Conservation (phyloP, 2,329 filamentous ascomycete species). For the Talaromyces amestolkiae region DNA sequence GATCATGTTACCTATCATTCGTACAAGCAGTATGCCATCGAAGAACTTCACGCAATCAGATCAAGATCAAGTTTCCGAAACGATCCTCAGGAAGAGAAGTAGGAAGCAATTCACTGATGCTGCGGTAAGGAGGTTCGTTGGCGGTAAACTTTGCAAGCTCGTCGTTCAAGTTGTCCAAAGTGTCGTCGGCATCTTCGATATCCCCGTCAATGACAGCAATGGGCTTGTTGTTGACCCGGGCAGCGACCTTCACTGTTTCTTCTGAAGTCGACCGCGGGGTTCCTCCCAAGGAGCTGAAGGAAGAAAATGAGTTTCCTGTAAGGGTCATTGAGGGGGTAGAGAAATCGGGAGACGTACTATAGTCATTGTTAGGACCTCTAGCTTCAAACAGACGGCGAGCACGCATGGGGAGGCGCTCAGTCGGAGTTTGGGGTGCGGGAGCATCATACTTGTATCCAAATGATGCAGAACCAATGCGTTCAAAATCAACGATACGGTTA, state of each 20-base stretch:
- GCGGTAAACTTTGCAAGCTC: slow-evolving; percentile 4
- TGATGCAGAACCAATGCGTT: slow-evolving; percentile 11
- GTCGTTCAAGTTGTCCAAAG: background rate
- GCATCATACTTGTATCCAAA: slow-evolving; percentile 17
- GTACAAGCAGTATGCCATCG: background rate
- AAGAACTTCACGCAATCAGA: slow-evolving; percentile 8
- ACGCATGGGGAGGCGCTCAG: slow-evolving; percentile 5
- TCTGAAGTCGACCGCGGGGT: slow-evolving; percentile 9
- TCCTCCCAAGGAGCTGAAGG: slow-evolving; percentile 17
- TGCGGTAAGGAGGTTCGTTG: slow-evolving; percentile 9
- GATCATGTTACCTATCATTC: slow-evolving; percentile 14
- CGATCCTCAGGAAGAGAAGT: slow-evolving; percentile 16
- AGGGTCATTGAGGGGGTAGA: slow-evolving; percentile 12
- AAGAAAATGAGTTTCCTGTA: slow-evolving; percentile 13
- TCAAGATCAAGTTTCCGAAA: slow-evolving; percentile 16
- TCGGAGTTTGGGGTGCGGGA: slow-evolving; percentile 15
- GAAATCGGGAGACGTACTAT: slow-evolving; percentile 16
- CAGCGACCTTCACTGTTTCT: background rate
- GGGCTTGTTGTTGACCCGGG: background rate
- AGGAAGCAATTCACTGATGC: slow-evolving; percentile 18
- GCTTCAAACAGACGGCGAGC: slow-evolving; percentile 16
- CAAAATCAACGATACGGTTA: slow-evolving; percentile 9
- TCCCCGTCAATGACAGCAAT: background rate
- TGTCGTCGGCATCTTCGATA: slow-evolving; percentile 12
- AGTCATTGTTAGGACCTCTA: slow-evolving; percentile 16